Percentiles rank a stretch among this genome's conserved stretches.
Evolutionary conservation across 176 grass and related monocot species (phyloP).

Genomic region (Aegilops bicornis): DNA sequence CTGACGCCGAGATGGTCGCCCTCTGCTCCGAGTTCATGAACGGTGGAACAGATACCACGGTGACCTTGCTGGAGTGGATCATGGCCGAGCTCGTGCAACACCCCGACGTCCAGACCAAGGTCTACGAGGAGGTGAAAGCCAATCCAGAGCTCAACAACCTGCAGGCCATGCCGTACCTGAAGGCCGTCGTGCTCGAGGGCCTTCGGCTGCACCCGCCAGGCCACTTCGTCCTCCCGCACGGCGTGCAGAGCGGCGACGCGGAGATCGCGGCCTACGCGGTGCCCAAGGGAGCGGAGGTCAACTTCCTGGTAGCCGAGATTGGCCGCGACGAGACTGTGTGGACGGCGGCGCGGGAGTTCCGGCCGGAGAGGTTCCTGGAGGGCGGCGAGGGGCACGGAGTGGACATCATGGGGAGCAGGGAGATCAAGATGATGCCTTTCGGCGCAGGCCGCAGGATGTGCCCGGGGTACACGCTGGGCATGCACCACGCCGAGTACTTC

Average conservation of each 20-base stretch:
- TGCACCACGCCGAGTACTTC: slow-evolving; percentile 48
- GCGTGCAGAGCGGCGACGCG: neutral
- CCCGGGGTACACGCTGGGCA: slow-evolving; percentile 33
- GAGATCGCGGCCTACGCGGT: slow-evolving; percentile 36
- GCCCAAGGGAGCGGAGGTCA: slow-evolving; percentile 33
- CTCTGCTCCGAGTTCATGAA: neutral
- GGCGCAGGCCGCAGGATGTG: slow-evolving; percentile 29
- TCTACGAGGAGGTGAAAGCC: neutral
- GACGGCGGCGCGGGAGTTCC: slow-evolving; percentile 46
- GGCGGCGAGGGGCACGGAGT: slow-evolving; percentile 33
- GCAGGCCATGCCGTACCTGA: neutral
- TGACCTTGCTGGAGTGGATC: neutral
- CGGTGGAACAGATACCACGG: neutral
- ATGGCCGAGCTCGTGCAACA: neutral
- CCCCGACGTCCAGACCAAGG: neutral
- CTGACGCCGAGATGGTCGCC: neutral
- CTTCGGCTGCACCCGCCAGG: neutral
- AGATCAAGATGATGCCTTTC: slow-evolving; percentile 79
- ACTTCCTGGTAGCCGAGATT: neutral
- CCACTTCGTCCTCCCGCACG: neutral
- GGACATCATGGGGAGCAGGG: slow-evolving; percentile 42
- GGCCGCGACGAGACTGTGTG: slow-evolving; percentile 40
- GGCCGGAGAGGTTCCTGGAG: slow-evolving; percentile 55
- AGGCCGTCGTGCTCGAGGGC: neutral
- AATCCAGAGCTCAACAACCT: neutral